Conservation (phyloP, 495 filamentous ascomycete species). For the Aeminium ludgeri region DNA sequence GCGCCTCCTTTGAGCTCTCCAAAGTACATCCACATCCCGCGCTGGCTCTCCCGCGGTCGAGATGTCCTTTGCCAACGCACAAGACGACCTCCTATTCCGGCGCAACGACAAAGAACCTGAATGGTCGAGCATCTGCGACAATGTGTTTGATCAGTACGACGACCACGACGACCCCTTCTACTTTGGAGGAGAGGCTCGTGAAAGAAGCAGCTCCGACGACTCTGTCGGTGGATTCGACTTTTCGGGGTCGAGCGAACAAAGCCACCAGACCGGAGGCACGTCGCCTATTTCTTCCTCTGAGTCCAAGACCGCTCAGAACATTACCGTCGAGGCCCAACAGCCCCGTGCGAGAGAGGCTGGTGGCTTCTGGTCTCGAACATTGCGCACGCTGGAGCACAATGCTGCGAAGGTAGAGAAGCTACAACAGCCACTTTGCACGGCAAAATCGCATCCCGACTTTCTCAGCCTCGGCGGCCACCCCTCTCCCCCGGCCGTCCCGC, state of each 20-base stretch:
- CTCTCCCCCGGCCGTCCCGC: constrained; percentile 10
- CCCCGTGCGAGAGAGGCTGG: constrained; percentile 19
- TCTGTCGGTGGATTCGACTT: constrained; percentile 20
- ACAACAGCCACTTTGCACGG: constrained; percentile 6
- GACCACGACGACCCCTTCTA: constrained; percentile 23
- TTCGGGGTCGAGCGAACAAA: constrained; percentile 22
- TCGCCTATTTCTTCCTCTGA: constrained; percentile 19
- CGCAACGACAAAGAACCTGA: constrained; percentile 22
- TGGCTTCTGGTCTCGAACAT: constrained; percentile 16
- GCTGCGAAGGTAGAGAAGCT: constrained; percentile 10
- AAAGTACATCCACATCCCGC: not conserved
- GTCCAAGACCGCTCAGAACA: constrained; percentile 11
- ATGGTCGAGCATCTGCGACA: constrained; percentile 22
- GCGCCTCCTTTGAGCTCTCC: not conserved
- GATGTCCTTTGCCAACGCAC: constrained; percentile 6
- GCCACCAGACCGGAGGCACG: constrained; percentile 15
- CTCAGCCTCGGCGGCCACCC: constrained; percentile 14
- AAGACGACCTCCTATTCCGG: constrained; percentile 20
- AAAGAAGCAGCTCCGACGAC: constrained; percentile 18
- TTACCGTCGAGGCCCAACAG: constrained; percentile 4
- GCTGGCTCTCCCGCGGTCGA: not conserved
- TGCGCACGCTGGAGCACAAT: constrained; percentile 14
- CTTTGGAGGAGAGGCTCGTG: constrained; percentile 15
- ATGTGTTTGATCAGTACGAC: constrained; percentile 28
- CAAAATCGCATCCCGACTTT: constrained; percentile 14